Evolutionary conservation across 805 yeast species (phyloP), one percentile per base, ranked within the genome.

Genomic region (Candida berthetii): DNA sequence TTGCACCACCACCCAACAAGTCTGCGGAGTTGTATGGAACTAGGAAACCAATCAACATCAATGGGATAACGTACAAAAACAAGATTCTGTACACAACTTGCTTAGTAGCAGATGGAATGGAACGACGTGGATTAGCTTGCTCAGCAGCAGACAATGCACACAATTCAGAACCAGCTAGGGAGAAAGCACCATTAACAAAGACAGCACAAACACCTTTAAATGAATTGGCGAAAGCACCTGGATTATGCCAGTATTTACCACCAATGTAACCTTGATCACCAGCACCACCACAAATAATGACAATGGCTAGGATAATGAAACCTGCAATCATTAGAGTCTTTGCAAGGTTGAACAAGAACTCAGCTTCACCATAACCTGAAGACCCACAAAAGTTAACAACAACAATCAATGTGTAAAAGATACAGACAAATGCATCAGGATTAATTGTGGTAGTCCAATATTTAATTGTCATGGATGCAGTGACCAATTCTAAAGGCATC

Each of bases 321-420:
- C 83, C 85, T 33, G 69, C 41, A 40, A 81, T 72, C 59, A 83
- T 79, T 17, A 69, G 37, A n/a, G 78, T 73, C 57, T 81, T 81
- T 42, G 74, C 63, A 16, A 65, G 36, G 40, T 80, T 74, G 51
- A 81, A 72, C 35, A 75, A 54, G 49, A 74, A 78, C 59, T 81
- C 87, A 29, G 80, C 78, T 61, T 81, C 87, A 60, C 85, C 86
- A 52, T 79, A 81, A 44, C 85, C 85, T 50, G 65, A 68, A 31
- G 78, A 81, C 50, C 86, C 85, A 38, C 48, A 72, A 42, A 80
- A 60, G 57, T 80, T 80, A 45, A 80, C 73, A 31, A 60, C 44
- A 27, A 76, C 56, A 45, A 80, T 70, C 24, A 76, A 52, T 4
- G 64, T 66, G 52, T 69, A 80, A 50, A 80, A 79, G 29, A 79